Percentiles rank a stretch among this genome's conserved stretches.
These are phyloP conservation scores for Poa pratensis DNA, from an alignment of 176 grass and related monocot genomes.

Conservation along the genomic window DNA sequence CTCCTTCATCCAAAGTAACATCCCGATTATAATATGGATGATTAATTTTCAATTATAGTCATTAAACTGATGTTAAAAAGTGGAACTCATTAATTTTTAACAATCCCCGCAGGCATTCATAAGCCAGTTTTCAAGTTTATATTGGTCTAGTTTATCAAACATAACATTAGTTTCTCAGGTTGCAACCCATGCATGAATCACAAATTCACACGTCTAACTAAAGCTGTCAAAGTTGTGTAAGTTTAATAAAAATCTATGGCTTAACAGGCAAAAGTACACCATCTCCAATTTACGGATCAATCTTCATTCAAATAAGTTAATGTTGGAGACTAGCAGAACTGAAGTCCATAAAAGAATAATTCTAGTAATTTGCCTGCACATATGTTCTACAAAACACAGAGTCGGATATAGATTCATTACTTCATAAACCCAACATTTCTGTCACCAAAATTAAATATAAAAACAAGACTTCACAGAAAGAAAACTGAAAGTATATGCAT, in stretches of 20 bases:
- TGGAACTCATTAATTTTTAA: not conserved
- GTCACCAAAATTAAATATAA: slow-evolving; percentile 31
- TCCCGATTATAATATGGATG: slow-evolving; percentile 6
- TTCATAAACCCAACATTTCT: slow-evolving; percentile 19
- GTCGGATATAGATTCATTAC: not conserved
- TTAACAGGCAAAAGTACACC: slow-evolving; percentile 17
- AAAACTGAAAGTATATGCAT: slow-evolving; percentile 42
- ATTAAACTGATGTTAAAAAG: slow-evolving; percentile 12
- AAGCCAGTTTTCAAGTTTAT: slow-evolving; percentile 17
- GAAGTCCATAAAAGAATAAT: slow-evolving; percentile 2
- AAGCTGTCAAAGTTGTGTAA: not conserved
- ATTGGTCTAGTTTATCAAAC: not conserved
- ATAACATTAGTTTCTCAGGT: slow-evolving; percentile 19
- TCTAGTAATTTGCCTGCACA: not conserved
- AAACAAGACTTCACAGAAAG: slow-evolving; percentile 13
- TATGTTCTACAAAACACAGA: slow-evolving; percentile 21
- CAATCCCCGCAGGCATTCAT: not conserved
- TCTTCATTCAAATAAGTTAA: slow-evolving; percentile 20
- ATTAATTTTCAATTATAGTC: not conserved
- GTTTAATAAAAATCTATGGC: slow-evolving; percentile 25
- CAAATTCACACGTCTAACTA: slow-evolving; percentile 17
- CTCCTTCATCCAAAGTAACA: slow-evolving; percentile 25
- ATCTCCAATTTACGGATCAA: slow-evolving; percentile 8
- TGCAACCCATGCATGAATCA: slow-evolving; percentile 28
- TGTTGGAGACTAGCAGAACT: slow-evolving; percentile 24